Conservation (phyloP, 2,329 filamentous ascomycete species). For the Trichoderma sp. region DNA sequence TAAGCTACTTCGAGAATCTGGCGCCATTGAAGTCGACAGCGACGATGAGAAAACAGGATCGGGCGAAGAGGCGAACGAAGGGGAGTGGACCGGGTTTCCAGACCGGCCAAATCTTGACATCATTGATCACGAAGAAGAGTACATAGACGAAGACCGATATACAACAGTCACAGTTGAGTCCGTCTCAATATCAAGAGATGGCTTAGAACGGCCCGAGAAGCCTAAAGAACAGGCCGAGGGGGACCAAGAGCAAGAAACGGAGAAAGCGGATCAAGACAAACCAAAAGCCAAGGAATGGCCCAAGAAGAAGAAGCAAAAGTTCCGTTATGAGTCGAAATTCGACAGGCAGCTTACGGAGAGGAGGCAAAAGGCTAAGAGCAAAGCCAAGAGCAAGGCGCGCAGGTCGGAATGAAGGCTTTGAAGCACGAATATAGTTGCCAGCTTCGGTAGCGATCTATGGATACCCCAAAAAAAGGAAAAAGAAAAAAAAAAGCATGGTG, state of each 20-base stretch:
- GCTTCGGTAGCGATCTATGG: constrained; percentile 24
- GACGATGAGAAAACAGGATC: not conserved
- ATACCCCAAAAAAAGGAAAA: constrained; percentile 34
- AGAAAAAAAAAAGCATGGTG: constrained; percentile 27
- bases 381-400: constrained; percentile 51
- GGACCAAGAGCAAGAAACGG: constrained; percentile 32
- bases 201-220: constrained; percentile 56
- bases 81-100: constrained; percentile 65
- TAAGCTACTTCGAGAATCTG: constrained; percentile 62
- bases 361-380: constrained; percentile 68
- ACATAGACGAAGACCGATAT: constrained; percentile 92
- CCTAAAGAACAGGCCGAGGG: constrained; percentile 37
- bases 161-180: constrained; percentile 93
- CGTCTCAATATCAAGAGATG: constrained; percentile 74
- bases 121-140: constrained; percentile 84
- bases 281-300: constrained; percentile 37
- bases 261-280: constrained; percentile 31
- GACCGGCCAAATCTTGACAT: constrained; percentile 49
- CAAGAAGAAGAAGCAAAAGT: constrained; percentile 87
- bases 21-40: constrained; percentile 38
- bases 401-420: constrained; percentile 10
- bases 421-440: not conserved
- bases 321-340: constrained; percentile 85
- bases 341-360: constrained; percentile 73
- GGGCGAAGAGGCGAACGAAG: constrained; percentile 40